Evolutionary conservation across 2,329 filamentous ascomycete genomes (phyloP), one percentile per base, ranked within the genome.

Genomic region (Neopestalotiopsis rosae): DNA sequence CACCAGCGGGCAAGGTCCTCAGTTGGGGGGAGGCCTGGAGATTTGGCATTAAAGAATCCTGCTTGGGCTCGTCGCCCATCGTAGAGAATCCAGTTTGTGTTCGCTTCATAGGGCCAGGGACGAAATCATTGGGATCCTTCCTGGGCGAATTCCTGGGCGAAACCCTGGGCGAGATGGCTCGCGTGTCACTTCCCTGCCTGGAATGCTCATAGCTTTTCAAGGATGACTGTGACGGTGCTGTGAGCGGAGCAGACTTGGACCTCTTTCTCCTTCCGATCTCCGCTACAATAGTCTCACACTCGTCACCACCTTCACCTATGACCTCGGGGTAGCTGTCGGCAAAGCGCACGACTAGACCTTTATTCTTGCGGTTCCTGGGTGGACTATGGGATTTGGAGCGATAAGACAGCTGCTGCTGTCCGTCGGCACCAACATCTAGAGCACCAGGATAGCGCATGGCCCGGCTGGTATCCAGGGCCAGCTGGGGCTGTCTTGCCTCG

Each of bases 261-360:
- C 79, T 84, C 79, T 87, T 91, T 71, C 82, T 84, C 77, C 84
- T 86, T 5, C 89, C 90, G 67, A 97, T 91, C 76, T 96, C 92
- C 24, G 89, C 84, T 1, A 90, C 88, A 1, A 93, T 92, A 9
- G 87, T 83, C 67, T 93, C 90, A 67, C 92, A 91, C 79, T 97
- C 94, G 76, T 98, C 95, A 42, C 95, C 95, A 69, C 95, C 95
- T 79, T 95, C 91, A 61, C 95, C 95, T 76, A 98, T 98, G 71
- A 97, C 81, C 61, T 94, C 92, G 6, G 95, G 94, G 67, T 87
- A 85, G 10, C 86, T 87, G 73, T 93, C 89, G 66, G 87, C 88
- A 75, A 98, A 98, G 68, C 86, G 89, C 45, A 98, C 95, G 4
- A 84, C 84, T 70, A 96, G 83, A 10, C 92, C 92, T 79, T 93